Conservation (phyloP, 345 rosid genomes). For the Hibiscus mutabilis region DNA sequence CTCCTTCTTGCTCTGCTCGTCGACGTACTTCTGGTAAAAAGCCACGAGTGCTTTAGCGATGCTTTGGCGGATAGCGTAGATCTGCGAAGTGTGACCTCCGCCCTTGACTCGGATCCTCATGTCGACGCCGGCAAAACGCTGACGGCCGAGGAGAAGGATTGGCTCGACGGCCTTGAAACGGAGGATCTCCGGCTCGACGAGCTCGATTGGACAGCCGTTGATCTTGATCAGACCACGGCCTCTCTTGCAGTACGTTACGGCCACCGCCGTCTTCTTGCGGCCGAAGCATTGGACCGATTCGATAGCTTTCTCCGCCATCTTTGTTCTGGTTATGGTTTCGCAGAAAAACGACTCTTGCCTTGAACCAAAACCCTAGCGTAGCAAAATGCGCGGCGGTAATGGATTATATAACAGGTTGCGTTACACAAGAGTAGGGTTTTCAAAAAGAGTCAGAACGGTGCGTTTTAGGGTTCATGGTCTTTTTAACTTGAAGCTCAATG, state of each 20-base stretch:
- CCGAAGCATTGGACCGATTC: slow-evolving; percentile 76
- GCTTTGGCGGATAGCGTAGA: slow-evolving; percentile 88
- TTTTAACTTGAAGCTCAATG: not conserved
- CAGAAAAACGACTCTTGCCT: not conserved
- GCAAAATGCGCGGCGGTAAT: not conserved
- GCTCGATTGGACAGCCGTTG: slow-evolving; percentile 76
- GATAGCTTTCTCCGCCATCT: not conserved
- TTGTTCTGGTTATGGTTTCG: not conserved
- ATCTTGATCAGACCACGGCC: slow-evolving; percentile 73
- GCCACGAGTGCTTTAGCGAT: slow-evolving; percentile 85
- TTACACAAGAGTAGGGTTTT: not conserved
- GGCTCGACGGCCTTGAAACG: slow-evolving; percentile 75
- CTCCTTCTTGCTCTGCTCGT: slow-evolving; percentile 93
- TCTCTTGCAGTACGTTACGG: slow-evolving; percentile 74
- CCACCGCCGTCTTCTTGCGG: slow-evolving; percentile 79
- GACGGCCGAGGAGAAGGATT: slow-evolving; percentile 66
- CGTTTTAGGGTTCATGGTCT: not conserved
- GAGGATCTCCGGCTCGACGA: slow-evolving; percentile 72
- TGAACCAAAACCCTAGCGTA: slow-evolving; percentile 12
- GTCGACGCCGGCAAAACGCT: slow-evolving; percentile 65
- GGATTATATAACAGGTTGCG: not conserved
- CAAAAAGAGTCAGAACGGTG: not conserved
- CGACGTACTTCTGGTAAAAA: slow-evolving; percentile 77
- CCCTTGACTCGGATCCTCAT: slow-evolving; percentile 73
- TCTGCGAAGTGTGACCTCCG: slow-evolving; percentile 74